Evolutionary conservation across 495 filamentous ascomycete genomes (phyloP), one percentile per base, ranked within the genome.

Genomic region (Lineolata rhizophorae): DNA sequence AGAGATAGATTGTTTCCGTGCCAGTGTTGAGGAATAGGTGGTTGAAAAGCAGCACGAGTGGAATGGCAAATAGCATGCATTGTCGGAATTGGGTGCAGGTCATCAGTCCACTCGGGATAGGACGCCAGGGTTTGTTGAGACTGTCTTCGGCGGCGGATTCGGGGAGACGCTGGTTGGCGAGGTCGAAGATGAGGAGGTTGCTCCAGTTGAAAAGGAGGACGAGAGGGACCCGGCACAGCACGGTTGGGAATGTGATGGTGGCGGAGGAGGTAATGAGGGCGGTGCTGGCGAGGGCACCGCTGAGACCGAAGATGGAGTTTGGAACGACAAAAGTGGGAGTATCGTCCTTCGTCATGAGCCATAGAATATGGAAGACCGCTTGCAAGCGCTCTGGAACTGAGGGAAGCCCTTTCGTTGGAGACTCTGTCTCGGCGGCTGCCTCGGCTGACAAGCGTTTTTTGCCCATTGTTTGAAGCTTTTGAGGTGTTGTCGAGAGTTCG

Each of bases 41-140:
- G 30, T 35, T 54, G 1, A 56, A 11, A 3, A 33, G 28, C 19
- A 60, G 32, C 12, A 44, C 47, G 8, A 52, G 3, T 0, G 61
- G 54, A 24, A 63, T 47, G 4, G 40, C 16, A 3, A 37, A 20
- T 0, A 65, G 40, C 17, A 69, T 24, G 1, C 52, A 24, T 2
- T 40, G 36, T 18, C 51, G 47, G 3, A 61, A 50, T 20, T 61
- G 46, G 0, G 40, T 41, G 0, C 41, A 24, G 5, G 51, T 56
- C 9, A 70, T 41, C 6, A 51, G 48, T 1, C 50, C 43, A 0
- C 45, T 40, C 0, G 62, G 64, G 2, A 73, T 48, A 0, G 62
- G 60, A 1, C 67, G 54, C 62, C 65, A 71, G 2, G 61, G 60
- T 44, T 72, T 74, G 49, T 74, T 74, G 39, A 64, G 37, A 0